Conservation (phyloP, 2,329 filamentous ascomycete species). For the Orbilia brochopaga region DNA sequence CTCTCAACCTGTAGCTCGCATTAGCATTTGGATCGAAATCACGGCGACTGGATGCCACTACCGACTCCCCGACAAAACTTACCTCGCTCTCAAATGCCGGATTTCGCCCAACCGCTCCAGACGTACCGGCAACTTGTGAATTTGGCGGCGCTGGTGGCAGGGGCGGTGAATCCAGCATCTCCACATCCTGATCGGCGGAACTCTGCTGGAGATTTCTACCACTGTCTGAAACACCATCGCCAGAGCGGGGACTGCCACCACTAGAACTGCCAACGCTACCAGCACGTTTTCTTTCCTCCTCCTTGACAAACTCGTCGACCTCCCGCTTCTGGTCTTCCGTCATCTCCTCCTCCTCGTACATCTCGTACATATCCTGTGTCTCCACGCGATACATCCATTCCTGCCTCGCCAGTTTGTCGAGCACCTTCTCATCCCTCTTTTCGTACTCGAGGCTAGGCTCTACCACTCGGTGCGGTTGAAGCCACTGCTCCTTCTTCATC, state of each 20-base stretch:
- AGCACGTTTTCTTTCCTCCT: not conserved
- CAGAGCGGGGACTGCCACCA: not conserved
- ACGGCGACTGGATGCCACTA: too few species aligned
- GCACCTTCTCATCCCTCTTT: constrained; percentile 67
- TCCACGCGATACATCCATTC: constrained; percentile 65
- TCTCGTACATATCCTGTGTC: constrained; percentile 74
- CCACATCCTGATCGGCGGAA: too few species aligned
- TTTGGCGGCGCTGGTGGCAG: too few species aligned
- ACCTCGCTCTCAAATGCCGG: too few species aligned
- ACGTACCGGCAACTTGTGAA: too few species aligned
- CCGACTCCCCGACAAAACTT: too few species aligned
- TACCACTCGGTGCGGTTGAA: constrained; percentile 65
- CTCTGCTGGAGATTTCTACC: not conserved
- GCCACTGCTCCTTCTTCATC: constrained; percentile 62
- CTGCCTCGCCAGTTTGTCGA: constrained; percentile 63
- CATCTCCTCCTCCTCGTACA: constrained; percentile 70
- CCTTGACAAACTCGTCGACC: not conserved
- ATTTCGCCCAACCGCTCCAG: too few species aligned
- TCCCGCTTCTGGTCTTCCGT: constrained; percentile 65
- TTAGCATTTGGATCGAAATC: too few species aligned
- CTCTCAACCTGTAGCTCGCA: too few species aligned
- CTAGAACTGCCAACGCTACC: not conserved
- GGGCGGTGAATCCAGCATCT: too few species aligned
- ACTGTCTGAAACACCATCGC: not conserved
- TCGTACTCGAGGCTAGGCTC: constrained; percentile 60